Evolutionary conservation across 106 monocot species (phyloP).

Genomic region (Phalaenopsis aphrodite): DNA sequence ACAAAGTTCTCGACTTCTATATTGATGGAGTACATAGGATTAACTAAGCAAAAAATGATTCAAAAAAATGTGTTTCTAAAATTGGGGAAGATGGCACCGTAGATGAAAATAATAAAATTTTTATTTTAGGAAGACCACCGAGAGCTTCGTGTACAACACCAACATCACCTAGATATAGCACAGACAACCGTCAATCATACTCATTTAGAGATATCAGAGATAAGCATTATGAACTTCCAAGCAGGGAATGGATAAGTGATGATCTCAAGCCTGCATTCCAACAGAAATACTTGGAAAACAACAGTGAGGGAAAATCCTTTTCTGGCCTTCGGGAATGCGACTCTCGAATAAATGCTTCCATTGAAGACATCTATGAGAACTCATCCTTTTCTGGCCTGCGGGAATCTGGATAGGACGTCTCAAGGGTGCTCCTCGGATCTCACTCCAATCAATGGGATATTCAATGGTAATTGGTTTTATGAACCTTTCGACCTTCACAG

Average conservation of each 20-base stretch:
- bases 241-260: conserved; percentile 1
- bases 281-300: conserved; percentile 16
- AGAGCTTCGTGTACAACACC: conserved; percentile 45
- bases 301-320: conserved; percentile 21
- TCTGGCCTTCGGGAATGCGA: conserved; percentile 32
- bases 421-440: conserved; percentile 15
- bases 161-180: conserved; percentile 30
- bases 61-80: conserved; percentile 9
- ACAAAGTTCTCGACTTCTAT: conserved; percentile 32
- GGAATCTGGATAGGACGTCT: conserved; percentile 8
- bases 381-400: conserved; percentile 27
- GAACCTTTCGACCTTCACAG: neutral
- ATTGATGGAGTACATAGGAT: conserved; percentile 42
- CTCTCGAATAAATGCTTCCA: conserved; percentile 38
- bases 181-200: conserved; percentile 28
- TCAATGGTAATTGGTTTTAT: conserved; percentile 13
- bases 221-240: neutral
- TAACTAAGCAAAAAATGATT: conserved; percentile 8
- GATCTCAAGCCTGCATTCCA: conserved; percentile 16
- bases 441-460: conserved; percentile 1
- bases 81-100: conserved; percentile 18
- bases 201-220: conserved; percentile 40
- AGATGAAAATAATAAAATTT: conserved; percentile 23
- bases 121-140: conserved; percentile 45
- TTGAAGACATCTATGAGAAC: conserved; percentile 72